phyloP scores from a whole-genome alignment of 306 rosid species.

The Prunus salicina region DNA sequence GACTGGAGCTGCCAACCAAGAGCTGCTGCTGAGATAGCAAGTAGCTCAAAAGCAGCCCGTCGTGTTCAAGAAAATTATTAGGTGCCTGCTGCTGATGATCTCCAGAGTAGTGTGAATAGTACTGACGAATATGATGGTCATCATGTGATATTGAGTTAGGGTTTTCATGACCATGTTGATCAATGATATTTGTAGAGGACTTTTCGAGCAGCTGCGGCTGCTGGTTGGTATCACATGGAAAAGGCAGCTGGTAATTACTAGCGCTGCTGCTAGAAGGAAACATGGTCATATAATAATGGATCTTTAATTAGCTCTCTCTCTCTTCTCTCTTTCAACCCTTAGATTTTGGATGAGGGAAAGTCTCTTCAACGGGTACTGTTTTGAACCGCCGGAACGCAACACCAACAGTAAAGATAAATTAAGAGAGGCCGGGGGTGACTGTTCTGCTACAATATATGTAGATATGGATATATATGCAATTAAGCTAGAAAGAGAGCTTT shows the following conservation, averaged over 20 bases:
- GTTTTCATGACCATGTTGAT: conserved; percentile 10
- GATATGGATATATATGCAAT: no score
- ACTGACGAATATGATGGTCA: background rate
- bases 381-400: background rate
- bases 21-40: conserved; percentile 39
- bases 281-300: conserved; percentile 3
- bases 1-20: background rate
- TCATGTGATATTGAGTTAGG: background rate
- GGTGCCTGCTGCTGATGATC: background rate
- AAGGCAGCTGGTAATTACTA: conserved; percentile 2
- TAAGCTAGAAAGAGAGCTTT: background rate
- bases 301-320: no score
- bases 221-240: background rate
- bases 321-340: background rate
- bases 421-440: background rate
- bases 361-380: background rate
- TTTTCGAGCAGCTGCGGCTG: background rate
- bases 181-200: background rate
- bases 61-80: conserved; percentile 23
- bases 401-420: background rate
- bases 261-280: conserved; percentile 22
- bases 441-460: background rate
- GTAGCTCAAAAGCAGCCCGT: conserved; percentile 34
- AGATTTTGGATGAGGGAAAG: background rate
- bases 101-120: background rate